Conservation (phyloP, 306 rosid species). For the Carpinus viminea region DNA sequence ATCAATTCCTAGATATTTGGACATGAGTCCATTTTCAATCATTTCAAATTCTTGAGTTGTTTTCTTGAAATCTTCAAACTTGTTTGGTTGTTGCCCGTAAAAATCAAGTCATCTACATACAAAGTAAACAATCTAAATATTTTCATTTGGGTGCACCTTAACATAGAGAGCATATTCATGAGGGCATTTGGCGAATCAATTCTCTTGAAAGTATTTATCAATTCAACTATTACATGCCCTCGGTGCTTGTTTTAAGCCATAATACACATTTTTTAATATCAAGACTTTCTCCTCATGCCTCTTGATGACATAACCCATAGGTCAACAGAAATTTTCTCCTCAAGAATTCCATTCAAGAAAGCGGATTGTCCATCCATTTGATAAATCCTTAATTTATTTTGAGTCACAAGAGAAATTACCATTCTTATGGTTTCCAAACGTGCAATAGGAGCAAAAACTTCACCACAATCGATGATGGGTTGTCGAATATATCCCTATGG, state of each 20-base stretch:
- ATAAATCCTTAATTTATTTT: too few species aligned
- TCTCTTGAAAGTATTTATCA: not conserved
- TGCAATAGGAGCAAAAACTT: too few species aligned
- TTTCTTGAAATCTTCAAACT: conserved; percentile 1
- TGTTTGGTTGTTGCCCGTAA: not conserved
- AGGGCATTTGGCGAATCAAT: not conserved
- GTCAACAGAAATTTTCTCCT: not conserved
- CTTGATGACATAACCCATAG: not conserved
- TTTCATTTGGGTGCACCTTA: not conserved
- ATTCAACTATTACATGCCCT: not conserved
- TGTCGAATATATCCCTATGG: too few species aligned
- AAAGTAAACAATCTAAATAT: not conserved
- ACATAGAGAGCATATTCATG: not conserved
- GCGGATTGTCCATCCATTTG: too few species aligned
- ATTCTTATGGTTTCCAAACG: too few species aligned
- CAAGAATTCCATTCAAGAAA: too few species aligned
- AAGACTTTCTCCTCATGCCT: conserved; percentile 2
- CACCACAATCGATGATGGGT: too few species aligned
- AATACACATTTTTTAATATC: not conserved
- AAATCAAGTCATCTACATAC: not conserved
- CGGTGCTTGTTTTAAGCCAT: conserved; percentile 6
- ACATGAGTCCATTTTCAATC: too few species aligned
- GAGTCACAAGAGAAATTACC: too few species aligned
- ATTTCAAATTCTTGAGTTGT: too few species aligned
- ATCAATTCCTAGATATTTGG: too few species aligned